phyloP scores from a whole-genome alignment of 1,284 basidiomycete genomes.

The Malassezia yamatoensis region DNA sequence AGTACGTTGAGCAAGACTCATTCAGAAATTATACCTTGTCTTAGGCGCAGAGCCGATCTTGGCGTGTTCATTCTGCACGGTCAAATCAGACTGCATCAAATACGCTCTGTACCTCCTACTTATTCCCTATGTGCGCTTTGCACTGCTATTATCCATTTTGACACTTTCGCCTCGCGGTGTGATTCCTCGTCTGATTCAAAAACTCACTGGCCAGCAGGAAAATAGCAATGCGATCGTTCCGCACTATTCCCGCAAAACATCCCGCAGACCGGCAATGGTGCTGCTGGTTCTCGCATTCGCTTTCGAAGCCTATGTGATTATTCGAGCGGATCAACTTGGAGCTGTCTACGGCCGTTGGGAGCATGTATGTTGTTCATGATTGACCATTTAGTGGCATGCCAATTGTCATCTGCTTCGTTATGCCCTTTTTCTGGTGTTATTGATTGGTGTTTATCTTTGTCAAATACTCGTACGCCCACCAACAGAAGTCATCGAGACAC shows the following conservation, averaged over 20 bases:
- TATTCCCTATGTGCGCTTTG: background rate
- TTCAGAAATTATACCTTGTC: slow-evolving; percentile 17
- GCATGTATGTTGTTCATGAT: slow-evolving; percentile 1
- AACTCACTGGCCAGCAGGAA: background rate
- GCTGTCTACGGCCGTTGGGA: slow-evolving; percentile 7
- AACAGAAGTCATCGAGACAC: background rate
- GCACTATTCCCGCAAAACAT: background rate
- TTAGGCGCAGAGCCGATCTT: slow-evolving; percentile 10
- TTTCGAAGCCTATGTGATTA: background rate
- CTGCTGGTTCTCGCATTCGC: background rate
- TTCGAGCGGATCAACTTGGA: background rate
- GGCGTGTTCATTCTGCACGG: slow-evolving; percentile 6
- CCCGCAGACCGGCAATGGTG: background rate
- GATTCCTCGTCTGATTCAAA: background rate
- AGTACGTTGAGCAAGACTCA: slow-evolving; percentile 1
- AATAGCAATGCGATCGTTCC: background rate
- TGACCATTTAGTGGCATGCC: slow-evolving; percentile 15
- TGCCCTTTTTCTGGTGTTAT: slow-evolving; percentile 1
- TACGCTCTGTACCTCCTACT: background rate
- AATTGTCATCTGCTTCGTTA: slow-evolving; percentile 14
- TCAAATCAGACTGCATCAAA: slow-evolving; percentile 1
- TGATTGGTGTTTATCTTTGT: background rate
- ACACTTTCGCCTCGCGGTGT: slow-evolving; percentile 7
- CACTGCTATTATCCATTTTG: background rate
- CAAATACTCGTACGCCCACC: background rate